Evolutionary conservation across 768 basidiomycete genomes (phyloP).

Genomic region (Fomitopsis serialis): DNA sequence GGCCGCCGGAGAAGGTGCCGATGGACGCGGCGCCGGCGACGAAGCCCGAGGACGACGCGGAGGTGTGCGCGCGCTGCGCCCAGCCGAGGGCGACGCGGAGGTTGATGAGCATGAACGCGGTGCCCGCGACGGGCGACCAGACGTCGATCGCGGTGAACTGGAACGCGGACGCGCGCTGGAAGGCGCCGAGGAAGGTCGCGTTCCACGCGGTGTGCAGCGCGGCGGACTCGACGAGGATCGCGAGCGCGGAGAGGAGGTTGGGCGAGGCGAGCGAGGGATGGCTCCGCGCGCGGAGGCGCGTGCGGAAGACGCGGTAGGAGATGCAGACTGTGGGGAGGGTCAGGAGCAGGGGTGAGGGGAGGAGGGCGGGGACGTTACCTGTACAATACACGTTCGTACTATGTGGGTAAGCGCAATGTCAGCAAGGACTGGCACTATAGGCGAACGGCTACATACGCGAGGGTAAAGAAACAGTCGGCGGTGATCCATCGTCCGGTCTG

Average conservation of each 20-base stretch:
- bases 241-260: neutral
- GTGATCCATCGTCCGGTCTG: neutral
- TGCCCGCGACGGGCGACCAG: slow-evolving; percentile 1
- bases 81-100: slow-evolving; percentile 5
- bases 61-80: neutral
- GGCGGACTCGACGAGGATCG: slow-evolving; percentile 1
- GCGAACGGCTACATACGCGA: neutral
- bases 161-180: neutral
- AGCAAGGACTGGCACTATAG: neutral
- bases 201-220: neutral
- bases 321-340: neutral
- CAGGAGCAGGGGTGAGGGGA: neutral
- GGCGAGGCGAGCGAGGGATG: neutral
- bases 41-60: neutral
- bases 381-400: slow-evolving; percentile 2
- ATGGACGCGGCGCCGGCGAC: neutral
- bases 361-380: neutral
- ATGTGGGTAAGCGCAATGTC: neutral
- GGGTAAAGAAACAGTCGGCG: neutral
- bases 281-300: neutral
- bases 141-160: slow-evolving; percentile 5
- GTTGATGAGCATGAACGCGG: slow-evolving; percentile 5
- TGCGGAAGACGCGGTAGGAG: slow-evolving; percentile 2
- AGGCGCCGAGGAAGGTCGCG: neutral
- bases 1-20: too few relatives aligned